Evolutionary conservation across 139 green algal species (phyloP).

Genomic region (Closterium sp.): DNA sequence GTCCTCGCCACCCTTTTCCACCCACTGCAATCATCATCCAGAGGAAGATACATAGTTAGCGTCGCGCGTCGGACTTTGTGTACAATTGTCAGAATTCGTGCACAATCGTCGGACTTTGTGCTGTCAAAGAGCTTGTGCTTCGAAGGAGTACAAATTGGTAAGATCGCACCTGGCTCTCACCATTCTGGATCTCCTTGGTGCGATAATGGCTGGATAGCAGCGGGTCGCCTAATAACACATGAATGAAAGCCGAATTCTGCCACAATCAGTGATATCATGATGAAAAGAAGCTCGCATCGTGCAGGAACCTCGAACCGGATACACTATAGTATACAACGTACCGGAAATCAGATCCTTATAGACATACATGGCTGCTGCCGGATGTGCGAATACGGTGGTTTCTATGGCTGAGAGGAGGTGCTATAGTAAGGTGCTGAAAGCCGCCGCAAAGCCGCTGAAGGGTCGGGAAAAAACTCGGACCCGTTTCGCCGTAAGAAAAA

Average conservation of each 20-base stretch:
- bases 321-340: background rate
- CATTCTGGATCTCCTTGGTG: slow-evolving; percentile 6
- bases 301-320: background rate
- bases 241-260: background rate
- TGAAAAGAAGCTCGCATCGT: background rate
- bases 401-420: background rate
- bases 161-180: slow-evolving; percentile 13
- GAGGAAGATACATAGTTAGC: background rate
- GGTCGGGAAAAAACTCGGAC: no score
- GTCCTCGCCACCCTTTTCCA: slow-evolving; percentile 56
- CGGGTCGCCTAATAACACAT: slow-evolving; percentile 12
- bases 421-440: background rate
- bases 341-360: background rate
- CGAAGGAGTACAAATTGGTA: no score
- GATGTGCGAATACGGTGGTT: background rate
- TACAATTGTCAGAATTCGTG: no score
- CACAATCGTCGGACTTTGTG: background rate
- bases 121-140: background rate
- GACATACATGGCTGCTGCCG: background rate
- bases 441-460: no score
- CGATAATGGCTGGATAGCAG: slow-evolving; percentile 24
- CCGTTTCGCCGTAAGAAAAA: no score
- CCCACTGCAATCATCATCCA: slow-evolving; percentile 54
- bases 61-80: no score
- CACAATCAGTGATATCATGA: no score